A percentile compares a stretch with the other conserved stretches of the same genome.
These are phyloP conservation scores for Linnemannia exigua DNA, from an alignment of 192 early-diverging fungal genomes.

Conservation along the genomic window DNA sequence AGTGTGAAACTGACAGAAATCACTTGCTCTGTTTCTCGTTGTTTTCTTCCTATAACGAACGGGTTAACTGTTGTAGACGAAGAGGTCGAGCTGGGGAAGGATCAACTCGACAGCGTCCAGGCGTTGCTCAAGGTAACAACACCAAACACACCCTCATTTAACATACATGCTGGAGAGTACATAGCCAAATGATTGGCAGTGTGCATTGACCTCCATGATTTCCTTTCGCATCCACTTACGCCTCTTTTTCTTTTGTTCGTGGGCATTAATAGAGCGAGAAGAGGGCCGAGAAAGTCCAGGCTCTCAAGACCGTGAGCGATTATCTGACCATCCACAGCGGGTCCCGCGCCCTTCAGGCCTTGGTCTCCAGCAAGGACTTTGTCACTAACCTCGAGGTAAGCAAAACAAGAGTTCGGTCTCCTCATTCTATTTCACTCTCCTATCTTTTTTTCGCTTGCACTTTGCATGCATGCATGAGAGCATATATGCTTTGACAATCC, in stretches of 20 bases:
- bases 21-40: conserved; percentile 17
- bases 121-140: conserved; percentile 56
- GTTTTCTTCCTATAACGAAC: not conserved
- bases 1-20: conserved; percentile 15
- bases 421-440: not conserved
- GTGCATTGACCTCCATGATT: too few relatives aligned
- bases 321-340: conserved; percentile 61
- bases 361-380: conserved; percentile 58
- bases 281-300: conserved; percentile 39
- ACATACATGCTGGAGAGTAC: too few relatives aligned
- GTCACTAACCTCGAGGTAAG: conserved; percentile 55
- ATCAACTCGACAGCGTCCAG: conserved; percentile 39
- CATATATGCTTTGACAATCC: not conserved
- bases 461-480: not conserved
- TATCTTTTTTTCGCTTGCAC: not conserved
- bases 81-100: conserved; percentile 37
- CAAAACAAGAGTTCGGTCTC: not conserved
- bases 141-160: not conserved
- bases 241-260: not conserved
- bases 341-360: conserved; percentile 60
- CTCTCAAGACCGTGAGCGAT: conserved; percentile 60
- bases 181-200: too few relatives aligned
- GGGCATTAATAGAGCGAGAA: conserved; percentile 44
- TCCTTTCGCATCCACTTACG: not conserved
- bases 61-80: conserved; percentile 13